Evolutionary conservation across 192 early-diverging fungal species (phyloP).

Genomic region (Ambispora gerdemannii): DNA sequence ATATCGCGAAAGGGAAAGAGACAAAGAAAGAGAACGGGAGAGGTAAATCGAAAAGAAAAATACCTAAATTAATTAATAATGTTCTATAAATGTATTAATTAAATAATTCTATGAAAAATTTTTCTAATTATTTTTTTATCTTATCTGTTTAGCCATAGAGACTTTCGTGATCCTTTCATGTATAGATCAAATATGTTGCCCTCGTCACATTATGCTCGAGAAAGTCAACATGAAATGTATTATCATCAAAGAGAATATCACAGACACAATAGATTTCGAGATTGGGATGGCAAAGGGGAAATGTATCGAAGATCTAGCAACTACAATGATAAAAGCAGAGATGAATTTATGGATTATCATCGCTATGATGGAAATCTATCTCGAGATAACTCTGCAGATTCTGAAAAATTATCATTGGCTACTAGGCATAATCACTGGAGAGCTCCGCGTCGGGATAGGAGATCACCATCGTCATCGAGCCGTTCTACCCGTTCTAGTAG

Average conservation of each 20-base stretch:
- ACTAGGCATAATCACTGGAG: slow-evolving; percentile 22
- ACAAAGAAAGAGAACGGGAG: slow-evolving; percentile 5
- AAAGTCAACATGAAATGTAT: slow-evolving; percentile 1
- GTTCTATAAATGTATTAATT: too few relatives aligned
- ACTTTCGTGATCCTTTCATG: neutral
- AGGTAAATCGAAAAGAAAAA: neutral
- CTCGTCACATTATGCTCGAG: slow-evolving; percentile 13
- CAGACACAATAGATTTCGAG: slow-evolving; percentile 1
- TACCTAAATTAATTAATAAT: neutral
- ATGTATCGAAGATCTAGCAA: neutral
- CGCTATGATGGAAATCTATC: neutral
- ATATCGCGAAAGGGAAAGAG: slow-evolving; percentile 15
- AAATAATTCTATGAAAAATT: neutral
- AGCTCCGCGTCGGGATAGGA: neutral
- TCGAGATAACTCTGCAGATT: slow-evolving; percentile 8
- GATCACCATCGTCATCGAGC: slow-evolving; percentile 2
- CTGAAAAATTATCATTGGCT: slow-evolving; percentile 8
- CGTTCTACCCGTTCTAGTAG: slow-evolving; percentile 3
- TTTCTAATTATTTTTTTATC: too few relatives aligned
- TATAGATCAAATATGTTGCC: slow-evolving; percentile 7
- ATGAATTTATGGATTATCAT: neutral
- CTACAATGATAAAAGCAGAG: neutral
- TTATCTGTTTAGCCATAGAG: neutral
- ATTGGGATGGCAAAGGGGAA: slow-evolving; percentile 10
- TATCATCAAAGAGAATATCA: slow-evolving; percentile 21